Conservation (phyloP, 2,329 filamentous ascomycete species). For the Diaporthe sp. region DNA sequence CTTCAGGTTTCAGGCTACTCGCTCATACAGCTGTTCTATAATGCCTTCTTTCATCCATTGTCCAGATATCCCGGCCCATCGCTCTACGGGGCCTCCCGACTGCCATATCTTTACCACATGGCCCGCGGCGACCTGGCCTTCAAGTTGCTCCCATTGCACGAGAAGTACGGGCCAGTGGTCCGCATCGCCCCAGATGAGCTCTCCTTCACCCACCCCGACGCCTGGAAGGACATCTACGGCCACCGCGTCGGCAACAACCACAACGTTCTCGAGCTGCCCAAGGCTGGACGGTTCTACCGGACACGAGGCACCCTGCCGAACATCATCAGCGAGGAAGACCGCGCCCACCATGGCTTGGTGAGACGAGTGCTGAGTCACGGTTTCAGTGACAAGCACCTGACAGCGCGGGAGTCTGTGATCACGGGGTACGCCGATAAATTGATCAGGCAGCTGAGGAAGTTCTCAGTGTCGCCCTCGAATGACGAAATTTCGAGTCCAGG, state of each 20-base stretch:
- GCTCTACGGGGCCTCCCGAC: slow-evolving; percentile 36
- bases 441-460: slow-evolving; percentile 31
- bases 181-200: slow-evolving; percentile 54
- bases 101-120: slow-evolving; percentile 69
- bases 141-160: slow-evolving; percentile 40
- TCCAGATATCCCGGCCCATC: slow-evolving; percentile 40
- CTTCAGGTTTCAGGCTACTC: not conserved
- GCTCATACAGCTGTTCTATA: slow-evolving; percentile 38
- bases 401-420: slow-evolving; percentile 36
- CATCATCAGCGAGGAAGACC: slow-evolving; percentile 27
- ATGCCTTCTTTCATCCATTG: slow-evolving; percentile 42
- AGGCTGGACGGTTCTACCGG: slow-evolving; percentile 32
- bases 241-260: slow-evolving; percentile 32
- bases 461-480: not conserved
- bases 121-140: slow-evolving; percentile 82
- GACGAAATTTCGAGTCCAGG: not conserved
- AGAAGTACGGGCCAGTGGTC: slow-evolving; percentile 53
- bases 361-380: slow-evolving; percentile 37
- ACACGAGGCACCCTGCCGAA: slow-evolving; percentile 34
- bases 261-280: slow-evolving; percentile 34
- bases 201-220: slow-evolving; percentile 46
- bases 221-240: slow-evolving; percentile 48
- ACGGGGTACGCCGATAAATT: slow-evolving; percentile 34
- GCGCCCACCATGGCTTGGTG: slow-evolving; percentile 32
- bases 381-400: slow-evolving; percentile 37